Percentiles rank a stretch among this genome's conserved stretches.
Evolutionary conservation across 108 stramenopile genomes (phyloP).

Genomic region (Cyclostephanos tholiformis): DNA sequence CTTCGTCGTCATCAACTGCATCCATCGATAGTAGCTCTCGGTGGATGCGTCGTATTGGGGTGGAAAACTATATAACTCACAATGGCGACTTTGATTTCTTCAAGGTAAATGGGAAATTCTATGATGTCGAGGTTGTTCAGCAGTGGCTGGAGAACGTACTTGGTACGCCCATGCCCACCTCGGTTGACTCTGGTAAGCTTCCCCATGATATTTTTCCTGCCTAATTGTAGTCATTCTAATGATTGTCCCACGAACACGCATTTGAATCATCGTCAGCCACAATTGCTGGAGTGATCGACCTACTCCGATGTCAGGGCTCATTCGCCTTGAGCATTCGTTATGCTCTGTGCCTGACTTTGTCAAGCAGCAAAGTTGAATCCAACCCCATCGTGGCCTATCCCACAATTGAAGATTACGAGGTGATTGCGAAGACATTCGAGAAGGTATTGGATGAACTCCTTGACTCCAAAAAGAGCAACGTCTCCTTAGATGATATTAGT

Average conservation of each 20-base stretch:
- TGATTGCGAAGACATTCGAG: constrained; percentile 67
- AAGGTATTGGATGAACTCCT: constrained; percentile 50
- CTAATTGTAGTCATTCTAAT: not conserved
- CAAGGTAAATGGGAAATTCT: constrained; percentile 59
- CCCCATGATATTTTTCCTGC: not conserved
- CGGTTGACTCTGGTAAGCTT: constrained; percentile 60
- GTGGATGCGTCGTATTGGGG: constrained; percentile 16
- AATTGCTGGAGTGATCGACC: constrained; percentile 78
- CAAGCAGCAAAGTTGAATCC: constrained; percentile 38
- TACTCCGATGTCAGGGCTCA: constrained; percentile 70
- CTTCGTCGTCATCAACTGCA: not conserved
- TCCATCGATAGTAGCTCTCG: not conserved
- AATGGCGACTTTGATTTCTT: constrained; percentile 91
- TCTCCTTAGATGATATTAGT: constrained; percentile 14
- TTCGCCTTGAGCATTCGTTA: constrained; percentile 73
- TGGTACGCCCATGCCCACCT: constrained; percentile 52
- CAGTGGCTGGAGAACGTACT: constrained; percentile 65
- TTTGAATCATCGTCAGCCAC: constrained; percentile 31
- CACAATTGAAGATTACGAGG: constrained; percentile 57
- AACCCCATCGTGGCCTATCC: constrained; percentile 46
- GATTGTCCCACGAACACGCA: not conserved
- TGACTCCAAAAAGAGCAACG: not conserved
- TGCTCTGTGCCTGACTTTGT: constrained; percentile 56
- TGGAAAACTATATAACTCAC: constrained; percentile 80
- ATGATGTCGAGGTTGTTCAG: constrained; percentile 69